These are phyloP conservation scores for Kodamaea kaohsiungensis DNA, from an alignment of 805 yeast species.

Conservation along the genomic window DNA sequence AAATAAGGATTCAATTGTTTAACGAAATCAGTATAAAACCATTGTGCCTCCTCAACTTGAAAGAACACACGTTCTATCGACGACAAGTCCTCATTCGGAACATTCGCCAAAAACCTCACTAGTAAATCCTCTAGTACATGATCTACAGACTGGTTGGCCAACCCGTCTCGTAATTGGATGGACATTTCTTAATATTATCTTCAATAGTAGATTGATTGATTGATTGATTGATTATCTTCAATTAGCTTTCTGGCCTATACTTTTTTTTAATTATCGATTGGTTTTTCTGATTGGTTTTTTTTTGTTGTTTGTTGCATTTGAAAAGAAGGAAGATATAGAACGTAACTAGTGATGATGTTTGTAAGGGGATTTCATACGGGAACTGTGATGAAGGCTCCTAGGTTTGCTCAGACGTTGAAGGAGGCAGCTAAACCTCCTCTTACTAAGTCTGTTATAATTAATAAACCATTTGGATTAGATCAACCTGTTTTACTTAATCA, in stretches of 20 bases:
- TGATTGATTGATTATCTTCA: slow-evolving; percentile 5
- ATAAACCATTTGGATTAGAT: slow-evolving; percentile 42
- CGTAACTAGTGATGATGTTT: background rate
- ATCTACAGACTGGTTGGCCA: slow-evolving; percentile 67
- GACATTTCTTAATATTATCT: slow-evolving; percentile 44
- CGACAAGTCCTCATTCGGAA: slow-evolving; percentile 87
- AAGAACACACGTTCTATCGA: slow-evolving; percentile 80
- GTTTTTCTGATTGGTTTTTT: slow-evolving; percentile 2
- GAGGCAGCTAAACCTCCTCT: slow-evolving; percentile 43
- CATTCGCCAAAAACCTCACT: slow-evolving; percentile 87
- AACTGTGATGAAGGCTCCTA: slow-evolving; percentile 18
- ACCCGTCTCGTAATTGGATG: slow-evolving; percentile 53
- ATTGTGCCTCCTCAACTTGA: slow-evolving; percentile 96
- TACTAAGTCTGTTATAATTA: slow-evolving; percentile 28
- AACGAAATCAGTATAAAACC: slow-evolving; percentile 91
- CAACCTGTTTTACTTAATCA: slow-evolving; percentile 29
- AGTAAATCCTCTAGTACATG: slow-evolving; percentile 80
- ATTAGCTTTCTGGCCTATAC: slow-evolving; percentile 3
- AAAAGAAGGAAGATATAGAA: background rate
- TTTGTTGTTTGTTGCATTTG: background rate
- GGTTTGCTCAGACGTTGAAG: slow-evolving; percentile 36
- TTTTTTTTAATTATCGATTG: slow-evolving; percentile 4
- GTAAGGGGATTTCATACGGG: slow-evolving; percentile 10
- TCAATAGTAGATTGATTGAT: no score
- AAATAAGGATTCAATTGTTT: slow-evolving; percentile 70